These are phyloP conservation scores for Phaffia tasmanica DNA, from an alignment of 768 basidiomycete species.

Conservation along the genomic window DNA sequence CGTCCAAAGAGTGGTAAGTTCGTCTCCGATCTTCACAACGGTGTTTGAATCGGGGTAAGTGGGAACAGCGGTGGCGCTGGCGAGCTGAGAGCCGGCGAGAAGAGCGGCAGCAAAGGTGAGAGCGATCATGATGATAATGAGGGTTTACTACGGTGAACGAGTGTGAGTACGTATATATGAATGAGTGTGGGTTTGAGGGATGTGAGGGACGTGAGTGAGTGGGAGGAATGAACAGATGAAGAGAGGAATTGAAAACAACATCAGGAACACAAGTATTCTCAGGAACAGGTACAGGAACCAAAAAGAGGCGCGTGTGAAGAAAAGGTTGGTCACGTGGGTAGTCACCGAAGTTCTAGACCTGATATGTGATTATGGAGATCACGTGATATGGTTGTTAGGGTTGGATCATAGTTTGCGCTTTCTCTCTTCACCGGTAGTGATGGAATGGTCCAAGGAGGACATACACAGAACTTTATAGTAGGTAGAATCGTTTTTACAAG, in stretches of 20 bases:
- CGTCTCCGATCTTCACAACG: slow-evolving; percentile 12
- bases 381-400: too few relatives aligned
- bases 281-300: too few relatives aligned
- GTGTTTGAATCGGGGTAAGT: slow-evolving; percentile 14
- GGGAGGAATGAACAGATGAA: neutral
- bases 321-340: too few relatives aligned
- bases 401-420: too few relatives aligned
- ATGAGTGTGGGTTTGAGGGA: neutral
- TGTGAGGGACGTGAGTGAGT: neutral
- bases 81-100: slow-evolving; percentile 1
- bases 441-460: too few relatives aligned
- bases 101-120: neutral
- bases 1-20: slow-evolving; percentile 16
- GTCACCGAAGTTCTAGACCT: too few relatives aligned
- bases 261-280: too few relatives aligned
- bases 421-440: too few relatives aligned
- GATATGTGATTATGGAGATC: too few relatives aligned
- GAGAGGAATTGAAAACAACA: neutral
- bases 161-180: neutral
- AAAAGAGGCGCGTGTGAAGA: too few relatives aligned
- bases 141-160: neutral
- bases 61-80: slow-evolving; percentile 1
- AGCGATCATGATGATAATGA: slow-evolving; percentile 5
- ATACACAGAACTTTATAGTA: too few relatives aligned
- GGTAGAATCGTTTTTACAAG: too few relatives aligned